Evolutionary conservation across 208 protist genomes (phyloP), one percentile per base, ranked within the genome.

Genomic region (Leishmania mexicana): DNA sequence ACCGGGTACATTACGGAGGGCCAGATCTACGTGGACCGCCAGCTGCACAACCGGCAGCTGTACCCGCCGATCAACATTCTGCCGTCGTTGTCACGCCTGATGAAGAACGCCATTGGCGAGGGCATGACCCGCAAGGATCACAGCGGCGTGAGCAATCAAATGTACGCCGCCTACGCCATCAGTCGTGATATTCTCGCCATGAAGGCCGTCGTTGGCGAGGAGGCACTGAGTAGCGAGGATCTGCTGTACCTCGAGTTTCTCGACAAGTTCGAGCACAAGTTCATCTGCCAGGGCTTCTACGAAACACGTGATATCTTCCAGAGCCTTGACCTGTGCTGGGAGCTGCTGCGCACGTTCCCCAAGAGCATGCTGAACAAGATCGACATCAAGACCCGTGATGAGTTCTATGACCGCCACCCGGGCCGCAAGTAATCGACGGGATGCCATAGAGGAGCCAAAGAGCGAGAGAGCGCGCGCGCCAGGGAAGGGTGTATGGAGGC

Each of bases 61-160:
- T 99, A 99, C 92, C 99, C 99, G 64, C 99, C 99, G 11, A 99
- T 99, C 84, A 99, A 99, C 92, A 99, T 99, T 85, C 92, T 99
- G 60, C 99, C 99, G 42, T 99, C 99, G 28, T 96, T 99, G 35
- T 99, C 99, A 15, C 99, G 99, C 95, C 93, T 99, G 21, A 99
- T 99, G 99, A 99, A 99, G 96, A 99, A 96, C 72, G 99, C 99
- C 86, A 99, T 99, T 94, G 99, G 99, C 74, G 97, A 99, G 85
- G 99, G 98, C 83, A 99, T 99, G 98, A 99, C 99, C 17, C 89
- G 99, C 67, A 94, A 98, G 28, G 99, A 99, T 88, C 99, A 99
- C 94, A 79, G 93, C 72, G 96, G 96, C 77, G 99, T 99, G 47
- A 99, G 99, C 81, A 99, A 99, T 94, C 99, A 99, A 90, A 98